Base-by-base conservation (phyloP, 176 grass and related monocot species). In the Pontederia paniculata region DNA sequence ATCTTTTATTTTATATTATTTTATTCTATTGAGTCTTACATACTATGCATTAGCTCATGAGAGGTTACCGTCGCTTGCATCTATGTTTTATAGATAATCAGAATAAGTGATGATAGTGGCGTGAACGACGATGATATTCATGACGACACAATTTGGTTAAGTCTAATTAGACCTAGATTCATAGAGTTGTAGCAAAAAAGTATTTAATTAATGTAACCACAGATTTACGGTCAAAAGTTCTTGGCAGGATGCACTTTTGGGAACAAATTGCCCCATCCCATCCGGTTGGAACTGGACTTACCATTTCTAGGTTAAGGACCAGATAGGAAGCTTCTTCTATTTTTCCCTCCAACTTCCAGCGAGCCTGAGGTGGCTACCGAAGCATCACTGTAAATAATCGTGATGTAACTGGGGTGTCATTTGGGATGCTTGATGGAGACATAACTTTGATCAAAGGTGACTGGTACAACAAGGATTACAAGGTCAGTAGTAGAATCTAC, bases 231-330 rank as follows among this genome's bases (percentile, higher is more conserved):
- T n/a, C 54, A 94, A 94, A 73, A 94, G 88, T 54, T 88, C 83
- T 69, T 94, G 88, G 83, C 73, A 94, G 41, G 88, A 94, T 73
- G 88, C 83, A 58, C 80, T 94, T 45, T 70, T 94, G 57, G 88
- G 83, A 56, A 94, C 88, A 9, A 94, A 82, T 62, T 94, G 88
- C 74, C 88, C 88, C 42, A 88, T 94, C 16, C 83, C 83, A 10
- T 81, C 88, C 0, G 88, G 88, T 3, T 94, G 88, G 88, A 94
- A 94, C 70, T 94, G 88, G 88, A 94, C 88, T 7, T 94, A 94
- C 67, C 66, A 94, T 66, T 88, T 94, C 77, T 79, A 88, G 63
- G 84, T 88, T 42, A 80, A 80, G 57, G 77, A 80, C 50, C 77
- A 80, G 63, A 80, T 80, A 21, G 77, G 77, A 16, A 80, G 70